Evolutionary conservation across 768 basidiomycete species (phyloP).

Genomic region (Rhodotorula babjevae): DNA sequence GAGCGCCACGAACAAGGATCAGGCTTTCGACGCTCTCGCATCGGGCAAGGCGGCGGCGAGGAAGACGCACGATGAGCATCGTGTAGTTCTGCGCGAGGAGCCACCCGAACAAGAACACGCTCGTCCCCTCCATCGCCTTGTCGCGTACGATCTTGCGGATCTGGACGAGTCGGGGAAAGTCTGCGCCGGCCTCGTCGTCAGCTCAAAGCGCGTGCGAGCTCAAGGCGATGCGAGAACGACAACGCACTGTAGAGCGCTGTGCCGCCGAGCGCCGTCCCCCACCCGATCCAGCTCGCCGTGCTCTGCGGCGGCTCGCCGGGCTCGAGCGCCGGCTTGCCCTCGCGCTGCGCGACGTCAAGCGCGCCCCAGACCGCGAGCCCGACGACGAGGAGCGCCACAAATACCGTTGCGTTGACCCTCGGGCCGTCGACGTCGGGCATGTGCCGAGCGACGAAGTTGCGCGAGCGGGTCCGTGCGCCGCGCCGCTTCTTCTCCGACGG

Average conservation of each 20-base stretch:
- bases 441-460: background rate
- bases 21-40: background rate
- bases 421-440: conserved; percentile 1
- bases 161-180: background rate
- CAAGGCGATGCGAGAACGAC: no score
- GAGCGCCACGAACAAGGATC: background rate
- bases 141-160: background rate
- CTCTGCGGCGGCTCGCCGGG: background rate
- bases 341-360: background rate
- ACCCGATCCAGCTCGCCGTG: background rate
- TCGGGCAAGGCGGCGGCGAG: background rate
- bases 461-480: no score
- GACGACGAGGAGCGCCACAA: background rate
- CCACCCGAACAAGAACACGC: background rate
- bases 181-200: no score
- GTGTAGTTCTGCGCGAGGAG: conserved; percentile 16
- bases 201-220: no score
- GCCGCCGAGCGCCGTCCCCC: background rate
- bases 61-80: conserved; percentile 3
- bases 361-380: background rate
- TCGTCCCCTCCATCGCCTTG: background rate
- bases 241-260: conserved; percentile 5
- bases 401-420: background rate
- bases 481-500: background rate
- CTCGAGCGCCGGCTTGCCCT: background rate